Evolutionary conservation across 2,329 filamentous ascomycete species (phyloP).

Genomic region (Helotiales sp.): DNA sequence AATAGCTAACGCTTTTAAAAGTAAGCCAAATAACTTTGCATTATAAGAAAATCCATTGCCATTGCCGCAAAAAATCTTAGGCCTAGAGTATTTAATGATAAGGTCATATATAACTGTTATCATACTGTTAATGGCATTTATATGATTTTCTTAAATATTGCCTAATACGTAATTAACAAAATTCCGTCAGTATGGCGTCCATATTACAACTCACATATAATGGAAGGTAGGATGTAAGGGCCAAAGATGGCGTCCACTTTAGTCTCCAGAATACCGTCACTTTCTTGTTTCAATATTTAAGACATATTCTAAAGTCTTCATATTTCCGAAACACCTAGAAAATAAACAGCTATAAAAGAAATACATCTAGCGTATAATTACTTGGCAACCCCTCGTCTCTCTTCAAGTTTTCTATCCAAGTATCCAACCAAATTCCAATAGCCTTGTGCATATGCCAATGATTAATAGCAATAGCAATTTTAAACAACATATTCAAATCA

Average conservation of each 20-base stretch:
- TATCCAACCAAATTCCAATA: slow-evolving; percentile 25
- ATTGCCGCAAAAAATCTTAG: slow-evolving; percentile 12
- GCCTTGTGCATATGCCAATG: slow-evolving; percentile 21
- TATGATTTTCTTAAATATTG: slow-evolving; percentile 12
- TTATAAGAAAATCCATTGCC: slow-evolving; percentile 15
- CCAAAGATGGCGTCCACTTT: not conserved
- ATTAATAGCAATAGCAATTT: slow-evolving; percentile 24
- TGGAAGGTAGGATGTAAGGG: slow-evolving; percentile 15
- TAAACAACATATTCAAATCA: slow-evolving; percentile 20
- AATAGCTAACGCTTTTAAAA: not conserved
- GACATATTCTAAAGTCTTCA: slow-evolving; percentile 22
- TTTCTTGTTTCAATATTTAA: slow-evolving; percentile 15
- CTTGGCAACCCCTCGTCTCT: slow-evolving; percentile 9
- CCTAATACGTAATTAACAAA: slow-evolving; percentile 9
- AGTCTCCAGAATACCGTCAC: slow-evolving; percentile 17
- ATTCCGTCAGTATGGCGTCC: not conserved
- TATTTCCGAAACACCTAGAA: slow-evolving; percentile 26
- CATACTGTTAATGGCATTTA: slow-evolving; percentile 3
- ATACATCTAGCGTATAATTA: slow-evolving; percentile 11
- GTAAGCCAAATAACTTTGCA: not conserved
- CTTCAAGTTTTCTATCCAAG: slow-evolving; percentile 29
- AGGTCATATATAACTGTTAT: slow-evolving; percentile 14
- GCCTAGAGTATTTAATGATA: slow-evolving; percentile 13
- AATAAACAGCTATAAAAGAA: slow-evolving; percentile 21
- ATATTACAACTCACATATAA: slow-evolving; percentile 16